Base-by-base conservation (phyloP, 805 yeast genomes). In the Sugiyamaella lignohabitans region DNA sequence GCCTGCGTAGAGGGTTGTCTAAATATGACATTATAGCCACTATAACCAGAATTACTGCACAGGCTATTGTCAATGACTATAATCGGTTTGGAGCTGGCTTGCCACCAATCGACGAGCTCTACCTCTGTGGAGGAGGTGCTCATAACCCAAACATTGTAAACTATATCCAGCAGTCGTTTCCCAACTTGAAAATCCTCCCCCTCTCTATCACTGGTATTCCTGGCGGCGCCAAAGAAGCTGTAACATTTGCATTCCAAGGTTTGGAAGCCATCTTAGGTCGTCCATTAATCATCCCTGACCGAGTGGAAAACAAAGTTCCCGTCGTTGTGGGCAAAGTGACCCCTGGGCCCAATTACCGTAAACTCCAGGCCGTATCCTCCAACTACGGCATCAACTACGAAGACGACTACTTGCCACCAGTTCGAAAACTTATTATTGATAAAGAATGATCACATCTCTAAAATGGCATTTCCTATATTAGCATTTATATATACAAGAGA, bases 71-170 rank as follows among this genome's bases (percentile, higher is more conserved):
- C 20, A 43, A 52, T 24, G 60, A 50, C 38, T 59, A 57, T 44
- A 47, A 43, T 17, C 51, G 48, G 35, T 56, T 49, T 47, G 36
- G 52, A 5, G 49, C 52, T 19, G 41, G 46, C 2, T 27, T 27
- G 14, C 14, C 32, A 27, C 37, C 43, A 5, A 53, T 59, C 8
- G 61, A 59, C 35, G 63, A 58, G 43, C 35, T 59, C 18, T 56
- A 46, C 36, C 20, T 59, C 34, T 59, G 61, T 41, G 63, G 63
- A 39, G 63, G 63, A 16, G 63, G 63, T 11, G 55, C 63, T n/a
- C 42, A 44, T 17, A 59, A 59, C 48, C 55, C 53, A 3, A 55
- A 56, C 38, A 57, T 59, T 34, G 49, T 50, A 4, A 45, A 51
- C 2, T 53, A 42, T 38, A 47, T 59, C 19, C 51, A 52, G 35